Evolutionary conservation across 306 rosid species (phyloP).

Genomic region (Pyrus pyrifolia): DNA sequence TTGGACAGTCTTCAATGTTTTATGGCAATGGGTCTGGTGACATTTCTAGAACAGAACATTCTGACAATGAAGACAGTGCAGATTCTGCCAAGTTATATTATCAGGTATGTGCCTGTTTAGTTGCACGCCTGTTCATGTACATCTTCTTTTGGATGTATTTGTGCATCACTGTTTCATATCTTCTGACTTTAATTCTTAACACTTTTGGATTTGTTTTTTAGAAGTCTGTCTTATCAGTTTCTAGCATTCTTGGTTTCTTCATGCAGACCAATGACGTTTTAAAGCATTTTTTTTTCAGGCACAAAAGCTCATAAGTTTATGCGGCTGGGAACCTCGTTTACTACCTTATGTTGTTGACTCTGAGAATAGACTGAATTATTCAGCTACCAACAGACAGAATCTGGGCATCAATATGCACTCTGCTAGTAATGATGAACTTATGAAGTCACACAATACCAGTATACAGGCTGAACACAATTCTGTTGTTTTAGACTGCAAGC

Average conservation of each 20-base stretch:
- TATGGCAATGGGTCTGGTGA: slow-evolving; percentile 36
- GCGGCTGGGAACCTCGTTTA: slow-evolving; percentile 85
- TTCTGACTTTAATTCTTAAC: neutral
- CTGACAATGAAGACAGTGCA: slow-evolving; percentile 39
- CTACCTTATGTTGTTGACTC: slow-evolving; percentile 66
- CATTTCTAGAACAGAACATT: slow-evolving; percentile 34
- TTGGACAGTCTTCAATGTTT: slow-evolving; percentile 40
- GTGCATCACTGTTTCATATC: neutral
- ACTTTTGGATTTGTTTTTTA: neutral
- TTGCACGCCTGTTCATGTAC: neutral
- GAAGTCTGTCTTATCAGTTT: neutral
- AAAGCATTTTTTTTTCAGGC: slow-evolving; percentile 42
- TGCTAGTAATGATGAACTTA: slow-evolving; percentile 23
- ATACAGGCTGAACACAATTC: slow-evolving; percentile 61
- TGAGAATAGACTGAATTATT: slow-evolving; percentile 34
- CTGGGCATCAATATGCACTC: slow-evolving; percentile 26
- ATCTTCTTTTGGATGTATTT: neutral
- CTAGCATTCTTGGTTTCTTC: neutral
- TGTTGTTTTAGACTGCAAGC: slow-evolving; percentile 74
- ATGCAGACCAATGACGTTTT: slow-evolving; percentile 6
- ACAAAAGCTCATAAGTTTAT: slow-evolving; percentile 70
- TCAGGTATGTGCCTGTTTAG: slow-evolving; percentile 46
- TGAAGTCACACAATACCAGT: slow-evolving; percentile 24
- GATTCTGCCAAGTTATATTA: slow-evolving; percentile 46
- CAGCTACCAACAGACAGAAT: slow-evolving; percentile 24